These are phyloP conservation scores for Phanerodontia chrysosporium DNA, from an alignment of 768 basidiomycete genomes.

Conservation along the genomic window DNA sequence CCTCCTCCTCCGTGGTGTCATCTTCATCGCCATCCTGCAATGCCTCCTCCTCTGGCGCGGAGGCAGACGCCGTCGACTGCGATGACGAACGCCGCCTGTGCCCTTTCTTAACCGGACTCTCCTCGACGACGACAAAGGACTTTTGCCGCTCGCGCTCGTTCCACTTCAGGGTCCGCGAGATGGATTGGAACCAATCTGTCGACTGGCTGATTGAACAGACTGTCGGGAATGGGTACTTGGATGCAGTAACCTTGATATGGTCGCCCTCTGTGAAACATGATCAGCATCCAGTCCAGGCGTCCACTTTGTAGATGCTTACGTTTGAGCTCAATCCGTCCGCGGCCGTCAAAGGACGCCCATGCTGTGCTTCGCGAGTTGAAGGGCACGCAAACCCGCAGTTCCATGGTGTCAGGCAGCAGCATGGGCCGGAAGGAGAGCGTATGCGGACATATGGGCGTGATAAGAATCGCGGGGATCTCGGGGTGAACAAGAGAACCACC, in stretches of 20 bases:
- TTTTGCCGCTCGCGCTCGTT: slow-evolving; percentile 99
- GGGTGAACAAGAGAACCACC: slow-evolving; percentile 98
- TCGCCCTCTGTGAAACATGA: slow-evolving; percentile 75
- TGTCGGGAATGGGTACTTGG: slow-evolving; percentile 96
- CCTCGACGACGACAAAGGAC: slow-evolving; percentile 97
- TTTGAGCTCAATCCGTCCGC: slow-evolving; percentile 92
- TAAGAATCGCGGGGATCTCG: slow-evolving; percentile 93
- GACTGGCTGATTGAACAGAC: slow-evolving; percentile 98
- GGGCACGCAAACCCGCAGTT: slow-evolving; percentile 96
- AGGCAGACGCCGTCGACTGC: slow-evolving; percentile 1
- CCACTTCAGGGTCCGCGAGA: slow-evolving; percentile 96
- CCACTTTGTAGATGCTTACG: slow-evolving; percentile 51
- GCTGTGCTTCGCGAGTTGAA: slow-evolving; percentile 98
- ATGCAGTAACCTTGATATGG: slow-evolving; percentile 97
- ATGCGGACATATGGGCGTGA: slow-evolving; percentile 97
- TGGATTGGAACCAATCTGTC: slow-evolving; percentile 97
- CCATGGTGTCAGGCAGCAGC: slow-evolving; percentile 98
- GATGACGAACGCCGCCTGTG: slow-evolving; percentile 13
- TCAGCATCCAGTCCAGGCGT: slow-evolving; percentile 4
- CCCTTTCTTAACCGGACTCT: slow-evolving; percentile 45
- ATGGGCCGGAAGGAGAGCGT: slow-evolving; percentile 98
- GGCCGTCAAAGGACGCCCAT: slow-evolving; percentile 98
- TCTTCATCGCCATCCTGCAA: slow-evolving; percentile 38
- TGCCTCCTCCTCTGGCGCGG: slow-evolving; percentile 42
- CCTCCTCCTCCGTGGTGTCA: slow-evolving; percentile 38